Conservation (phyloP, 1,284 basidiomycete genomes). For the Malassezia caprae region DNA sequence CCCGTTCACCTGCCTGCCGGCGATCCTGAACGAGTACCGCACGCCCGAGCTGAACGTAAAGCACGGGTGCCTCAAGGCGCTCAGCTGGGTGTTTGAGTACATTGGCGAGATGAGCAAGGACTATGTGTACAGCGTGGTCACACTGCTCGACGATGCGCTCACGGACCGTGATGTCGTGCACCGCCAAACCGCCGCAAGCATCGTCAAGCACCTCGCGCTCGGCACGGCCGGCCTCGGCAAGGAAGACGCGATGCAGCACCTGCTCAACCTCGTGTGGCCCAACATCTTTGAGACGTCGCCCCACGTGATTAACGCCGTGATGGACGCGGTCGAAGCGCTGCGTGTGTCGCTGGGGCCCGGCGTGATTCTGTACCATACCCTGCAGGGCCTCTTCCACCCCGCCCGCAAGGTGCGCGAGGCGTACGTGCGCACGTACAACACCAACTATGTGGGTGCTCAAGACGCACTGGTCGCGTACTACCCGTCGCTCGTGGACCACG, state of each 20-base stretch:
- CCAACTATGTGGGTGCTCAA: constrained; percentile 63
- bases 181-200: constrained; percentile 94
- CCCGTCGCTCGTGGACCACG: constrained; percentile 52
- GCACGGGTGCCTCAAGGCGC: constrained; percentile 96
- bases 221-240: constrained; percentile 93
- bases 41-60: constrained; percentile 91
- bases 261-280: constrained; percentile 98
- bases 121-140: constrained; percentile 92
- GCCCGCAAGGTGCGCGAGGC: constrained; percentile 89
- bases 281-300: constrained; percentile 97
- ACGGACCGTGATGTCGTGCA: constrained; percentile 97
- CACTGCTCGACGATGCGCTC: constrained; percentile 92
- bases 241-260: constrained; percentile 91
- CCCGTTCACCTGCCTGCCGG: constrained; percentile 96
- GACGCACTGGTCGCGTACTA: constrained; percentile 91
- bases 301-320: constrained; percentile 79
- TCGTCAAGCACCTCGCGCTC: constrained; percentile 93
- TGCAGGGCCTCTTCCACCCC: constrained; percentile 54
- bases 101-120: constrained; percentile 99
- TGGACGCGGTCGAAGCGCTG: constrained; percentile 80
- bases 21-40: constrained; percentile 95
- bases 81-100: constrained; percentile 98
- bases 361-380: constrained; percentile 68
- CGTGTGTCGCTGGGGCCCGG: constrained; percentile 88
- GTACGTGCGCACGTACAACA: constrained; percentile 68